These are phyloP conservation scores for Coccomyxa sp. DNA, from an alignment of 139 green algal species.

Conservation along the genomic window DNA sequence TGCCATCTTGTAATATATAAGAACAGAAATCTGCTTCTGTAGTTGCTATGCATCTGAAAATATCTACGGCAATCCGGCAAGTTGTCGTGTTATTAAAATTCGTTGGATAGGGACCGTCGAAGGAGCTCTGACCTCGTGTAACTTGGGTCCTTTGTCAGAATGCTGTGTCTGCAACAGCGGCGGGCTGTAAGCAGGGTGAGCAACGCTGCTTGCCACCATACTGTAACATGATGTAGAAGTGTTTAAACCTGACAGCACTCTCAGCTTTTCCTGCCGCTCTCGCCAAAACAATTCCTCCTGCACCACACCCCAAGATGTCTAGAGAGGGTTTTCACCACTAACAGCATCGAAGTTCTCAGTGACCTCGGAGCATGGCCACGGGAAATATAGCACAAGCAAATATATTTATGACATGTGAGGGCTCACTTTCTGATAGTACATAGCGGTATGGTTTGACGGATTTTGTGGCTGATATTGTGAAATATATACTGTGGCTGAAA, in stretches of 20 bases:
- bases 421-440: neutral
- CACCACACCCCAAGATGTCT: neutral
- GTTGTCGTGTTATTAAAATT: neutral
- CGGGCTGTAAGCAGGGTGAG: neutral
- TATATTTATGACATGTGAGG: neutral
- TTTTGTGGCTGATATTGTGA: neutral
- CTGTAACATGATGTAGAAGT: neutral
- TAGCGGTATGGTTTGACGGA: neutral
- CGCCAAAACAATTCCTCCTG: neutral
- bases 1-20: neutral
- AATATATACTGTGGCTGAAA: too few species aligned
- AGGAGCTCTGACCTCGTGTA: neutral
- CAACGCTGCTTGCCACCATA: neutral
- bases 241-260: neutral
- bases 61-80: neutral
- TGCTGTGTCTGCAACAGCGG: too few species aligned
- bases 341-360: neutral
- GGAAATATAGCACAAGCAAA: neutral
- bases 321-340: too few species aligned
- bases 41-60: neutral
- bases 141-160: too few species aligned
- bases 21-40: neutral
- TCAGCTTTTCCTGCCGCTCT: neutral
- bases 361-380: neutral
- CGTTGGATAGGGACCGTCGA: neutral